Evolutionary conservation across 192 early-diverging fungal genomes (phyloP), one percentile per base, ranked within the genome.

Genomic region (Linderina pennispora): DNA sequence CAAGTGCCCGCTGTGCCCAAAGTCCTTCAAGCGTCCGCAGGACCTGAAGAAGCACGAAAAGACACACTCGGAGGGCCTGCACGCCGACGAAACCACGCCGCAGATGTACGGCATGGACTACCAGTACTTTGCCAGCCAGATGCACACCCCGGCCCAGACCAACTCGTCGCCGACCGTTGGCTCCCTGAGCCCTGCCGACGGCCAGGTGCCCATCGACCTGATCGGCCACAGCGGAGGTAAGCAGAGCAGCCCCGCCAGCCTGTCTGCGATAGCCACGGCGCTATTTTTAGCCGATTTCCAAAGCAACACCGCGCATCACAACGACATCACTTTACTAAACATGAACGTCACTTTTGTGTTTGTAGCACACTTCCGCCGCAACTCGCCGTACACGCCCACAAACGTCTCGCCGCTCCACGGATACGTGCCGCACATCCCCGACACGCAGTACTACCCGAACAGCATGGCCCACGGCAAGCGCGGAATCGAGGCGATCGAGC

Each of bases 41-140:
- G 93, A 96, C 61, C 63, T 96, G 58, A 91, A 88, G 64, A 96
- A 96, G 62, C 93, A 96, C 65, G 88, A 89, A 63, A 83, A 79
- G 62, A 91, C 79, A 11, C 91, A 94, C 55, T 56, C 74, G 21
- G 63, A 83, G 42, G 34, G 35, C 50, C 26, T 40, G 33, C 19
- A 21, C 33, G 61, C 47, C 37, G 53, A 63, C 17, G 38, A 48
- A 35, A 28, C 21, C 43, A 28, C 33, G 11, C 53, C 28, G 2
- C 36, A 1, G 41, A 38, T 60, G 36, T 48, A 54, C 7, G 48
- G 41, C 19, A 43, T 57, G 31, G 62, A 65, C 48, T 73, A 56
- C 46, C 36, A 46, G 15, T 56, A 52, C 20, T 65, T 55, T 50
- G 36, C 42, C 19, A 8, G 18, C 8, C 49, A 41, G 4, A 26